These are phyloP conservation scores for Ascodesmis nigricans DNA, from an alignment of 495 filamentous ascomycete genomes.

Conservation along the genomic window DNA sequence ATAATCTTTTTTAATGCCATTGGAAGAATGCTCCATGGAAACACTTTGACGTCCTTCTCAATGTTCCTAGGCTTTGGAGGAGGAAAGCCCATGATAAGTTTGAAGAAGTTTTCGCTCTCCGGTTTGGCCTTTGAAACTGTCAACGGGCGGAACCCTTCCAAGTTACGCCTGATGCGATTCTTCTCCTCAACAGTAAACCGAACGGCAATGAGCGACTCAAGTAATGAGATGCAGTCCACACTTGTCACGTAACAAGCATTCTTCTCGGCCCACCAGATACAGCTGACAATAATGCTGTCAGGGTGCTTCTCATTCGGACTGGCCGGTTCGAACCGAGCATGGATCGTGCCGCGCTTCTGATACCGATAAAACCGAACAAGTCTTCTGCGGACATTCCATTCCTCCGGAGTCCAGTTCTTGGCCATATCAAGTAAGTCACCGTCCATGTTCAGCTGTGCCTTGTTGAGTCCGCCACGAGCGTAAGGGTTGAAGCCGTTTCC, in stretches of 20 bases:
- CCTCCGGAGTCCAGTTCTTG: slow-evolving; percentile 56
- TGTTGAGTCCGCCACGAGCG: slow-evolving; percentile 60
- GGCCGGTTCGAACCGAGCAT: slow-evolving; percentile 48
- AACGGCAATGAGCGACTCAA: slow-evolving; percentile 66
- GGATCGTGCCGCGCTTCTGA: slow-evolving; percentile 54
- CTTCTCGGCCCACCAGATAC: slow-evolving; percentile 83
- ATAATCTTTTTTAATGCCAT: slow-evolving; percentile 89
- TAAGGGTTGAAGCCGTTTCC: slow-evolving; percentile 51
- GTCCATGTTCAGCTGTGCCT: slow-evolving; percentile 62
- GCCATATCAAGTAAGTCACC: slow-evolving; percentile 68
- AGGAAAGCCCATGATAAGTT: slow-evolving; percentile 94
- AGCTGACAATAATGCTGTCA: slow-evolving; percentile 68
- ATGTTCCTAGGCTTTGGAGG: slow-evolving; percentile 90
- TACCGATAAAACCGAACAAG: slow-evolving; percentile 68
- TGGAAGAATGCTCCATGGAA: slow-evolving; percentile 69
- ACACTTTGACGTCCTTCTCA: slow-evolving; percentile 97
- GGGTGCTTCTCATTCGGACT: slow-evolving; percentile 44
- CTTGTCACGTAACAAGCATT: slow-evolving; percentile 79
- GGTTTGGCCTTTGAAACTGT: slow-evolving; percentile 81
- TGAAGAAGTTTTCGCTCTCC: slow-evolving; percentile 92
- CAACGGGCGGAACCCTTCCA: slow-evolving; percentile 72
- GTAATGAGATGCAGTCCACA: slow-evolving; percentile 81
- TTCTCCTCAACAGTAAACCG: slow-evolving; percentile 90
- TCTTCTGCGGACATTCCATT: slow-evolving; percentile 50
- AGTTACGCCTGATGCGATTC: slow-evolving; percentile 84